These are phyloP conservation scores for Chlamydomonas applanata DNA, from an alignment of 139 green algal species.

Conservation along the genomic window DNA sequence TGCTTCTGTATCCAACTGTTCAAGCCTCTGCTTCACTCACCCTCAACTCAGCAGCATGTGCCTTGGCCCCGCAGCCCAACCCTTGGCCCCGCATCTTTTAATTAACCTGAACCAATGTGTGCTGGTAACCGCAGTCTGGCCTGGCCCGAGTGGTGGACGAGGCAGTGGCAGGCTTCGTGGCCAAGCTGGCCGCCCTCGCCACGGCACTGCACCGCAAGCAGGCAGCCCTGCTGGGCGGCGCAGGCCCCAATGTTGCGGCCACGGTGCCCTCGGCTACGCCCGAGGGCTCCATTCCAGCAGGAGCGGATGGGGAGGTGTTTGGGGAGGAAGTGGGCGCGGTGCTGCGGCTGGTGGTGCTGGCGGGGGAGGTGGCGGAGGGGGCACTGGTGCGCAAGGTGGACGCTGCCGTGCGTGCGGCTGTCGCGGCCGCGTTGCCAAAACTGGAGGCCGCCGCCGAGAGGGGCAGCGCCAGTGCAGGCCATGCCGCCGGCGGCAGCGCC, in stretches of 20 bases:
- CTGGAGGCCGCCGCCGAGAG: slow-evolving; percentile 7
- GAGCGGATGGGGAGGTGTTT: neutral
- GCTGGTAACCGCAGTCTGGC: neutral
- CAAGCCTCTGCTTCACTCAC: neutral
- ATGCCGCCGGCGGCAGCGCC: neutral
- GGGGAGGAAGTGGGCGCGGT: neutral
- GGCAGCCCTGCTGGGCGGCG: neutral
- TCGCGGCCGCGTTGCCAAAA: slow-evolving; percentile 6
- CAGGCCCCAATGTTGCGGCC: neutral
- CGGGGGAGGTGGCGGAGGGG: slow-evolving; percentile 10
- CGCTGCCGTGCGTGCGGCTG: slow-evolving; percentile 14
- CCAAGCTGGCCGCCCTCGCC: slow-evolving; percentile 16
- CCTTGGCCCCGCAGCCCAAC: too few relatives aligned
- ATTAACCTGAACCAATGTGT: too few relatives aligned
- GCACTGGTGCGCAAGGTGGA: slow-evolving; percentile 23
- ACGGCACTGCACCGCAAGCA: neutral
- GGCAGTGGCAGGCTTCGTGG: too few relatives aligned
- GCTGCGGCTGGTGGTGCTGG: slow-evolving; percentile 14
- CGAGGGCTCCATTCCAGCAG: neutral
- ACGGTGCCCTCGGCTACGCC: neutral
- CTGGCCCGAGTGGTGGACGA: slow-evolving; percentile 7
- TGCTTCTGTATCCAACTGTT: too few relatives aligned
- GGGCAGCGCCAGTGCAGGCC: neutral
- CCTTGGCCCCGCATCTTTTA: too few relatives aligned
- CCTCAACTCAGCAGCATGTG: neutral